A percentile compares a stretch with the other conserved stretches of the same genome.
phyloP scores from a whole-genome alignment of 352 stramenopile genomes.

The Globisporangium ultimum region DNA sequence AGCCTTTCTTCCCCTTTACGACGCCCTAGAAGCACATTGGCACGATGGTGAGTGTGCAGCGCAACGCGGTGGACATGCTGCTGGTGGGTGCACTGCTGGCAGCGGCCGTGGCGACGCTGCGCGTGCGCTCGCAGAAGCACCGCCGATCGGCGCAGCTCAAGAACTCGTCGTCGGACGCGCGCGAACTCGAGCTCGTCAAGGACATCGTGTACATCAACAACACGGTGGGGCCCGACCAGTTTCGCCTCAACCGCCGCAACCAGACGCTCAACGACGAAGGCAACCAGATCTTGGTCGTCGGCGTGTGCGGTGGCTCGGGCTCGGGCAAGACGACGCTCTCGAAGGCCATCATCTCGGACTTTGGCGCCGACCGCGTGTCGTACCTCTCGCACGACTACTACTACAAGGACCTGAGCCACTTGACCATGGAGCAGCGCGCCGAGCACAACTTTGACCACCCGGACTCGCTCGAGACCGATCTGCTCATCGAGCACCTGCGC shows the following conservation, averaged over 20 bases:
- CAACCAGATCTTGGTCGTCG: slow-evolving; percentile 86
- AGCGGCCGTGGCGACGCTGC: slow-evolving; percentile 41
- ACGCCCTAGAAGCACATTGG: neutral
- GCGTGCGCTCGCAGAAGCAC: slow-evolving; percentile 38
- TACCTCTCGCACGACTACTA: slow-evolving; percentile 97
- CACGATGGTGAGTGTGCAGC: slow-evolving; percentile 37
- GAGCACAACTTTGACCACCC: slow-evolving; percentile 98
- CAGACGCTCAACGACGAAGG: slow-evolving; percentile 44
- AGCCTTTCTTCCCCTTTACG: neutral
- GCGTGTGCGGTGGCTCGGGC: slow-evolving; percentile 89
- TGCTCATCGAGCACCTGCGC: slow-evolving; percentile 91
- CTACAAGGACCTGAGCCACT: slow-evolving; percentile 92
- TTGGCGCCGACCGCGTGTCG: slow-evolving; percentile 87
- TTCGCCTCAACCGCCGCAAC: slow-evolving; percentile 37
- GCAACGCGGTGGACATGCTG: slow-evolving; percentile 38
- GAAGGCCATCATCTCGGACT: slow-evolving; percentile 84
- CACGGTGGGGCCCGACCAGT: slow-evolving; percentile 38
- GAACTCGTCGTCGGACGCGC: slow-evolving; percentile 39
- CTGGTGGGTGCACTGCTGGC: slow-evolving; percentile 44
- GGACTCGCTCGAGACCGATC: slow-evolving; percentile 93
- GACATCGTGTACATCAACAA: slow-evolving; percentile 87
- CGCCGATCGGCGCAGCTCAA: slow-evolving; percentile 42
- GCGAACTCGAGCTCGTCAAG: slow-evolving; percentile 78
- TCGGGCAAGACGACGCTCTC: slow-evolving; percentile 92
- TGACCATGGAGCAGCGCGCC: slow-evolving; percentile 84